Base-by-base conservation (phyloP, 202 grass and related monocot genomes). In the Schoenoplectus tabernaemontani region DNA sequence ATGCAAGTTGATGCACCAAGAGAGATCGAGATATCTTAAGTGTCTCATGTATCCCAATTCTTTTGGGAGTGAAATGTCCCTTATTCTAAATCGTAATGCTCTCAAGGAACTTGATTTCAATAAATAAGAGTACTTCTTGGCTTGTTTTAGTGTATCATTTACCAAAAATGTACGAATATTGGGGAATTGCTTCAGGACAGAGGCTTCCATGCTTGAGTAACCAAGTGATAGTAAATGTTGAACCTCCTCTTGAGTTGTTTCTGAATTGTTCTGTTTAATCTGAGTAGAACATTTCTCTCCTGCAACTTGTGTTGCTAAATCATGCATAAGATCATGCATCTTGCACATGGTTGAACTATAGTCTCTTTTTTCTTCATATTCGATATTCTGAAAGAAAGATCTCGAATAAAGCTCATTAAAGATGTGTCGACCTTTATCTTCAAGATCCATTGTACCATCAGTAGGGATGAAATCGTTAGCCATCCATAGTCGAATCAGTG, bases 311-410 rank as follows among this genome's bases (percentile, higher is more conserved):
- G 28, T 28, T 28, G 28, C 82, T 41, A 88, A 22, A 20, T 88
- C 82, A 54, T 84, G 86, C 59, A 84, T 77, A 16, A 88, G 37
- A 59, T 88, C 77, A 78, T 88, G 83, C 57, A 82, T 82, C 1
- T 63, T 63, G 62, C 60, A 85, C 39, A 23, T 28, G 1, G 28
- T 28, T 5, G 6, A 28, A 64, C 9, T 64, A 58, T 28, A 28
- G 28, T 28, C 28, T 28, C 23, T 5, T 7, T 0, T 16, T 42
- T 9, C 42, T 11, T 38, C 0, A 70, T 34, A 63, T n/a, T n/a
- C n/a, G n/a, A n/a, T n/a, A n/a, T n/a, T 82, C 69, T 88, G 86
- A 82, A 88, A 71, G 61, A 88, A 88, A 54, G 83, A 88, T 50
- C 86, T 78, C 57, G 51, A 61, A 24, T 42, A 12, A 42, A 88